A percentile compares a stretch with the other conserved stretches of the same genome.
These are phyloP conservation scores for Hypoxylon fragiforme DNA, from an alignment of 495 filamentous ascomycete genomes.

Conservation along the genomic window DNA sequence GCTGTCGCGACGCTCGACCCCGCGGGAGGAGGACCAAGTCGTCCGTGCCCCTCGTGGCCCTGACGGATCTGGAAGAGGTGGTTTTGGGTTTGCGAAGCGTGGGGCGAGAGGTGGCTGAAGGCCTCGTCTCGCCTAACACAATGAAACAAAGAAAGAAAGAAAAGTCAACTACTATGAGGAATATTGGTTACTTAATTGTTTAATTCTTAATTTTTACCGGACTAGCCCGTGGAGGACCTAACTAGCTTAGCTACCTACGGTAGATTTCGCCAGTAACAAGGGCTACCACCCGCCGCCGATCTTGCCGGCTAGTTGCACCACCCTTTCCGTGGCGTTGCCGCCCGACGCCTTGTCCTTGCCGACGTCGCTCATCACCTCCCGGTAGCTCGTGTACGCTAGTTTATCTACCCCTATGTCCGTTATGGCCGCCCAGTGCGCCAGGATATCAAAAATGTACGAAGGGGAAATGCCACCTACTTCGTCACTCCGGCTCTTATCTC, in stretches of 20 bases:
- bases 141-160: no score
- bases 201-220: no score
- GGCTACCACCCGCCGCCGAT: conserved; percentile 92
- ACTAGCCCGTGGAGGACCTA: no score
- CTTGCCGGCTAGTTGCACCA: conserved; percentile 87
- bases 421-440: conserved; percentile 72
- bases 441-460: conserved; percentile 57
- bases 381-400: conserved; percentile 81
- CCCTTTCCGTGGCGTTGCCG: conserved; percentile 70
- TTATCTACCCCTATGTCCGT: conserved; percentile 72
- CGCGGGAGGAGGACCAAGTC: conserved; percentile 52
- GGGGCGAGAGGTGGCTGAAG: conserved; percentile 45
- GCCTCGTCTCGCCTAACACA: no score
- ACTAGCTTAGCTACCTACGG: no score
- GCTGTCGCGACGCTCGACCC: conserved; percentile 47
- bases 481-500: conserved; percentile 33
- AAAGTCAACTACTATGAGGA: no score
- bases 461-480: conserved; percentile 61
- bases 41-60: conserved; percentile 74
- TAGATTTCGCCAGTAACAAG: no score
- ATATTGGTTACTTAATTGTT: no score
- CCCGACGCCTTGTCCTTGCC: conserved; percentile 64
- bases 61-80: conserved; percentile 73
- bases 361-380: conserved; percentile 92
- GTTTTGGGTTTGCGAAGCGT: conserved; percentile 60